phyloP scores from a whole-genome alignment of 495 filamentous ascomycete species.

The Cercophora sp. region DNA sequence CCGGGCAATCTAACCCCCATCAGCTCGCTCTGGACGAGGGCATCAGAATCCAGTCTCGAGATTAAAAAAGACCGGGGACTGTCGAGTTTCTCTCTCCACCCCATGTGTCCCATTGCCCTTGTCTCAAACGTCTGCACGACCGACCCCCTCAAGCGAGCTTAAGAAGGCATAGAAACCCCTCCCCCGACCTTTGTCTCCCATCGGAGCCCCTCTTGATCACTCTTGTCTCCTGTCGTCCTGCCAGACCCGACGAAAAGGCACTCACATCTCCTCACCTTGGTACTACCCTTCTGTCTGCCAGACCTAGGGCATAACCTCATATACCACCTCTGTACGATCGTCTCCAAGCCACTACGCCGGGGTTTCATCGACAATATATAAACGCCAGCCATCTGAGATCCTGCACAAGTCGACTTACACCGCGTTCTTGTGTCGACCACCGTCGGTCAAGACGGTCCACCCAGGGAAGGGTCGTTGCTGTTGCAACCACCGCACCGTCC shows the following conservation, averaged over 20 bases:
- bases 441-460: too few relatives aligned
- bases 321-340: conserved; percentile 24
- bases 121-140: conserved; percentile 36
- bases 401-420: conserved; percentile 21
- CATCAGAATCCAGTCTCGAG: conserved; percentile 18
- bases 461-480: too few relatives aligned
- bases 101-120: conserved; percentile 28
- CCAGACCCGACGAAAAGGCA: conserved; percentile 7
- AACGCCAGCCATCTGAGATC: conserved; percentile 21
- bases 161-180: conserved; percentile 28
- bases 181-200: conserved; percentile 9
- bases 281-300: conserved; percentile 20
- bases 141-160: conserved; percentile 17
- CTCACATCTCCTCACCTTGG: conserved; percentile 15
- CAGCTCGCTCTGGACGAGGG: conserved; percentile 17
- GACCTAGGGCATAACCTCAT: conserved; percentile 14
- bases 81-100: conserved; percentile 25
- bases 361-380: conserved; percentile 22
- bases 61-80: conserved; percentile 27
- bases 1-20: conserved; percentile 24
- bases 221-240: conserved; percentile 7
- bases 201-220: conserved; percentile 1
- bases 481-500: too few relatives aligned
- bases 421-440: conserved; percentile 18
- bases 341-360: conserved; percentile 21